Evolutionary conservation across 2,329 filamentous ascomycete species (phyloP).

Genomic region (Calonectria henricotiae): DNA sequence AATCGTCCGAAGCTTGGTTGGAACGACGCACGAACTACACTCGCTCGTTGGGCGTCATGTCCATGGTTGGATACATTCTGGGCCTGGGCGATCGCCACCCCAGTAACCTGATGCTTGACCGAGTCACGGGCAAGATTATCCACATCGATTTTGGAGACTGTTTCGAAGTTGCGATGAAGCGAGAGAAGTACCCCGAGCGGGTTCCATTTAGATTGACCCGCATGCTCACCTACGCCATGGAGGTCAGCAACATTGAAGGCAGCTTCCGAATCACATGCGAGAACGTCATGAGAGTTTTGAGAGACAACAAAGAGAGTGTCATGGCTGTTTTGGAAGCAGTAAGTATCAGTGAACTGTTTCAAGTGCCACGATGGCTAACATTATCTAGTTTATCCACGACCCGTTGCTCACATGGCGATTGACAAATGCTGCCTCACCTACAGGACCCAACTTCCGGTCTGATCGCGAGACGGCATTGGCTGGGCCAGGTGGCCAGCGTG

Average conservation of each 20-base stretch:
- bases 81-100: constrained; percentile 97
- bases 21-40: constrained; percentile 99
- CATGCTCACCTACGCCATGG: constrained; percentile 99
- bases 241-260: constrained; percentile 99
- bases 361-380: neutral
- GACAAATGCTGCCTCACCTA: constrained; percentile 74
- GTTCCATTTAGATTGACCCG: constrained; percentile 98
- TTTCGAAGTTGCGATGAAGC: constrained; percentile 99
- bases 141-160: constrained; percentile 99
- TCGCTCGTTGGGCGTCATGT: constrained; percentile 97
- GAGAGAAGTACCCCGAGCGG: constrained; percentile 97
- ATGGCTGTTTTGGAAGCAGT: constrained; percentile 99
- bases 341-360: constrained; percentile 63
- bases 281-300: constrained; percentile 96
- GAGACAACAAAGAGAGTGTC: constrained; percentile 97
- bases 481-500: constrained; percentile 66
- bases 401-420: constrained; percentile 98
- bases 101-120: constrained; percentile 97
- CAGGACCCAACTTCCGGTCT: constrained; percentile 78
- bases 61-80: constrained; percentile 99
- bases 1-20: constrained; percentile 97
- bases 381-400: constrained; percentile 92
- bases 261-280: constrained; percentile 99
- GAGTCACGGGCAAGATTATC: constrained; percentile 95
- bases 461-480: constrained; percentile 72